phyloP scores from a whole-genome alignment of 2,329 filamentous ascomycete genomes.

The Trichoderma polysporum region DNA sequence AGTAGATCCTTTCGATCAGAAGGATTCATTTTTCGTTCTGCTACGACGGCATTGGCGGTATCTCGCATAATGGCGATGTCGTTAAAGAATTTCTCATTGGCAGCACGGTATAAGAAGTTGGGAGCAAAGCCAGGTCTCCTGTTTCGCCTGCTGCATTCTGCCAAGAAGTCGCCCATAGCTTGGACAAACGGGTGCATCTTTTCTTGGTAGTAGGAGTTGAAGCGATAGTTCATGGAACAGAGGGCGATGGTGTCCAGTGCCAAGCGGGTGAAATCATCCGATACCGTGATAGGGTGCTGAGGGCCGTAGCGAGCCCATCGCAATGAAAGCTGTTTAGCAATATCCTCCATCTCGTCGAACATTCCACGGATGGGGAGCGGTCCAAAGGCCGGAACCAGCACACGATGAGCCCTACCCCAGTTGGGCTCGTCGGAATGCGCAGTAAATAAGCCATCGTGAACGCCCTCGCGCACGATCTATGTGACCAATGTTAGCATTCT shows the following conservation, averaged over 20 bases:
- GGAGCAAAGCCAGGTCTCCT: slow-evolving; percentile 46
- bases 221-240: slow-evolving; percentile 69
- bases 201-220: slow-evolving; percentile 72
- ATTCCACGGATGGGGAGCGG: slow-evolving; percentile 66
- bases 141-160: slow-evolving; percentile 53
- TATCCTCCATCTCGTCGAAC: slow-evolving; percentile 69
- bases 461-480: slow-evolving; percentile 57
- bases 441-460: slow-evolving; percentile 67
- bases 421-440: slow-evolving; percentile 53
- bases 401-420: slow-evolving; percentile 66
- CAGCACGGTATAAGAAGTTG: slow-evolving; percentile 49
- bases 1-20: slow-evolving; percentile 64
- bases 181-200: slow-evolving; percentile 68
- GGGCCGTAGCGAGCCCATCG: slow-evolving; percentile 68
- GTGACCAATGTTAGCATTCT: neutral
- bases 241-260: slow-evolving; percentile 71
- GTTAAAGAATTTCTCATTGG: slow-evolving; percentile 50
- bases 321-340: slow-evolving; percentile 63
- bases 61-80: slow-evolving; percentile 57
- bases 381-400: slow-evolving; percentile 68
- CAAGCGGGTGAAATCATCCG: slow-evolving; percentile 70
- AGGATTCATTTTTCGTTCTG: slow-evolving; percentile 55
- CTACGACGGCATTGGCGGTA: slow-evolving; percentile 59
- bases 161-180: slow-evolving; percentile 65
- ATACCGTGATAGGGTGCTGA: slow-evolving; percentile 54